Base-by-base conservation (phyloP, 164 flowering plant species). In the Stephania japonica region DNA sequence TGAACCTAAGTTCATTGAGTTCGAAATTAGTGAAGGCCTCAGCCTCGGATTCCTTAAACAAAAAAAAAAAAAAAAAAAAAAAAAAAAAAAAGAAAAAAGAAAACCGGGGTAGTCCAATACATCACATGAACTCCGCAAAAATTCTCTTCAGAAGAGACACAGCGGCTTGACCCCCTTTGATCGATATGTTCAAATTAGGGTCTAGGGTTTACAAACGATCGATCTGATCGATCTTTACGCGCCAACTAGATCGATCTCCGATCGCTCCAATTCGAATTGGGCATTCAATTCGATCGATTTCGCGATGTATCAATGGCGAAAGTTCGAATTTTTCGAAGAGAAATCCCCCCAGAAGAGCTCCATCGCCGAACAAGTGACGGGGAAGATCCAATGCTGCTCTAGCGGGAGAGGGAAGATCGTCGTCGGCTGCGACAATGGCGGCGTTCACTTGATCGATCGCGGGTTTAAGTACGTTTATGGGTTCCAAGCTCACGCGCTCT, bases 281-380 rank as follows among this genome's bases (percentile, higher is more conserved):
- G 38, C 38, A 32, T 32, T 32, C 38, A 8, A 53, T 76, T 61
- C 49, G 56, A 42, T 44, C 8, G 53, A 6, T 21, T 14, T 32
- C 73, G 65, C 49, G 67, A 93, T 95, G 99, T 93, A 91, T 73
- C 97, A 95, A 71, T 95, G 94, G 97, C 83, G 97, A 83, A 95
- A 93, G 76, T 95, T 95, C 84, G 98, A 95, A 74, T 95, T 95
- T 82, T 93, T 95, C 76, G 99, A 95, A 85, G 97, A 92, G 83
- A 95, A 95, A 78, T 81, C 77, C 19, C 78, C 83, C 1, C 91
- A 91, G 3, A 89, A 86, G 73, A 73, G 81, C 83, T 56, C 83
- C 76, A 82, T 91, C 42, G 89, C 94, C 2, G 89, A 86, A 18
- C 95, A 95, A 24, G 86, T 90, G 0, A 69, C 70, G 0, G 93